Conservation (phyloP, 2,329 filamentous ascomycete genomes). For the Fusarium dimerum region DNA sequence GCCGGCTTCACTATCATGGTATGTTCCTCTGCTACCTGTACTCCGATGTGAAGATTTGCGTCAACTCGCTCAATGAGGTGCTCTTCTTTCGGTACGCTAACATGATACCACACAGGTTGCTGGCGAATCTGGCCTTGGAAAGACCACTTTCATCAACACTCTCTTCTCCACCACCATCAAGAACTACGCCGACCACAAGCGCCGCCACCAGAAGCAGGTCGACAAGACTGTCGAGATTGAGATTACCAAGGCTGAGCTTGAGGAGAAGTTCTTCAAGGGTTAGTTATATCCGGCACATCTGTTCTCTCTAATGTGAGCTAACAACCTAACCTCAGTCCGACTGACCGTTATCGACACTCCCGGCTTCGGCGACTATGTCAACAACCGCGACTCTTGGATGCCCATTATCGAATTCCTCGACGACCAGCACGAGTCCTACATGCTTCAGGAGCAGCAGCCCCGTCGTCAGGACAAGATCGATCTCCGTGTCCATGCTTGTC, state of each 20-base stretch:
- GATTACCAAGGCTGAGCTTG: slow-evolving; percentile 98
- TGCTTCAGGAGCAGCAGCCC: slow-evolving; percentile 99
- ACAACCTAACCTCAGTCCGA: slow-evolving; percentile 65
- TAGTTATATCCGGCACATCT: slow-evolving; percentile 24
- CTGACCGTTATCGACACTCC: slow-evolving; percentile 98
- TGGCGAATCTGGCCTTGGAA: slow-evolving; percentile 96
- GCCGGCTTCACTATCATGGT: slow-evolving; percentile 99
- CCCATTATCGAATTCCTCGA: slow-evolving; percentile 99
- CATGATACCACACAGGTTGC: slow-evolving; percentile 66
- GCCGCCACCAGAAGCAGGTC: slow-evolving; percentile 97
- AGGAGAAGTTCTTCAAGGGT: slow-evolving; percentile 99
- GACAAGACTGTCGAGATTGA: slow-evolving; percentile 99
- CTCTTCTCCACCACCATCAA: slow-evolving; percentile 99
- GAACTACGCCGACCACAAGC: slow-evolving; percentile 99
- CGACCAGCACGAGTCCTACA: slow-evolving; percentile 99
- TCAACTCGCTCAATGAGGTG: neutral
- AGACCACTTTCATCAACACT: slow-evolving; percentile 99
- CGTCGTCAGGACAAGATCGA: slow-evolving; percentile 98
- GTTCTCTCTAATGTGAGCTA: slow-evolving; percentile 14
- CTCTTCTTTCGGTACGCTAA: slow-evolving; percentile 9
- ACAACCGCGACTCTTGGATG: slow-evolving; percentile 99
- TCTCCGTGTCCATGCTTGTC: slow-evolving; percentile 94
- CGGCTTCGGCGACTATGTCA: slow-evolving; percentile 99
- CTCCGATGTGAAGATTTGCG: neutral
- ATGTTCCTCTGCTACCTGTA: slow-evolving; percentile 31